Percentiles rank a stretch among this genome's conserved stretches.
These are phyloP conservation scores for Tanacetum coccineum DNA, from an alignment of 129 eudicot genomes.

Conservation along the genomic window DNA sequence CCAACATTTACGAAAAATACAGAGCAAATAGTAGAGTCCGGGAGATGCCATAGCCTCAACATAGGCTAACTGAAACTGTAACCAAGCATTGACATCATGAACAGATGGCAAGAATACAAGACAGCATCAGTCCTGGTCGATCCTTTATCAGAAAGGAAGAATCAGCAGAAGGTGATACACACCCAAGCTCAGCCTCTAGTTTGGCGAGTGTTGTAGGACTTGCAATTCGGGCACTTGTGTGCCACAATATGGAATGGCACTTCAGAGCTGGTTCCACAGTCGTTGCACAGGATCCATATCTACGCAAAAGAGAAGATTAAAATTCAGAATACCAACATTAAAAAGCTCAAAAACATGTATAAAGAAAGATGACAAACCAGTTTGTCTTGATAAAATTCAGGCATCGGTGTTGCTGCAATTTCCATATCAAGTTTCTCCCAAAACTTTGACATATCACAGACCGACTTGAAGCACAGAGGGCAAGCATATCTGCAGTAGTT, in stretches of 20 bases:
- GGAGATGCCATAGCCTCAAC: too few relatives aligned
- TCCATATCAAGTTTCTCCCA: constrained; percentile 87
- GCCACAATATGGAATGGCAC: constrained; percentile 69
- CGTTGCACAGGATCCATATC: constrained; percentile 90
- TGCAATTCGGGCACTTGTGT: constrained; percentile 80
- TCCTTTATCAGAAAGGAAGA: too few relatives aligned
- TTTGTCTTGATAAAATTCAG: constrained; percentile 52
- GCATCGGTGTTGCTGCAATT: constrained; percentile 87
- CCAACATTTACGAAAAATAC: too few relatives aligned
- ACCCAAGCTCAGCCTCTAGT: constrained; percentile 39
- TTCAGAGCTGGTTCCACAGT: constrained; percentile 62
- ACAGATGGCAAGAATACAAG: too few relatives aligned
- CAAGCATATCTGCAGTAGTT: constrained; percentile 55
- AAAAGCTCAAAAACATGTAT: constrained; percentile 11
- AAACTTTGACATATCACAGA: constrained; percentile 79
- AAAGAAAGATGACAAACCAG: constrained; percentile 36
- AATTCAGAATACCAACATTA: constrained; percentile 3
- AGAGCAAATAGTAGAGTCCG: too few relatives aligned
- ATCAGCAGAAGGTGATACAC: not conserved
- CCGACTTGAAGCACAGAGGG: constrained; percentile 85
- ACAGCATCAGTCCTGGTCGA: too few relatives aligned
- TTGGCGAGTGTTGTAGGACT: constrained; percentile 85
- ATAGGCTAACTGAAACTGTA: too few relatives aligned
- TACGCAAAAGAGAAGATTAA: constrained; percentile 16
- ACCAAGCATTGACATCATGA: too few relatives aligned